phyloP scores from a whole-genome alignment of 1,139 yeast species.

The Geotrichum cucujoidarum region DNA sequence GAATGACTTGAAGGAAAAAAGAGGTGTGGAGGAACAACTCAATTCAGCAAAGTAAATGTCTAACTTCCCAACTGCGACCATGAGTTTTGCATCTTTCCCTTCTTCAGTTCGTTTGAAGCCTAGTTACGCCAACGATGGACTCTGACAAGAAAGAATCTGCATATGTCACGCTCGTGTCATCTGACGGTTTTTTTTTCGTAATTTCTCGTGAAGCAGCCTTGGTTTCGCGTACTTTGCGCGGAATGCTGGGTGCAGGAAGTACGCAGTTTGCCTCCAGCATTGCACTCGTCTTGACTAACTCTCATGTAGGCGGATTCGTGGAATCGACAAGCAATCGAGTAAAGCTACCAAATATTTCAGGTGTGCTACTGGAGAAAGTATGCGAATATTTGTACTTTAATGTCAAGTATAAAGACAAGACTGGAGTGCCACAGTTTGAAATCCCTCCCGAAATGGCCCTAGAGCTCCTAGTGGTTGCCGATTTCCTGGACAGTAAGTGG shows the following conservation, averaged over 20 bases:
- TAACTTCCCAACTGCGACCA: not conserved
- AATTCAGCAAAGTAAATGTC: not conserved
- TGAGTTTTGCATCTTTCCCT: too few relatives aligned
- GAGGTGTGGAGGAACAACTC: too few relatives aligned
- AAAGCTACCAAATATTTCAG: slow-evolving; percentile 57
- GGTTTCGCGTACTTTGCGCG: slow-evolving; percentile 74
- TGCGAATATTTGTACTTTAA: slow-evolving; percentile 83
- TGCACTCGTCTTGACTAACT: not conserved
- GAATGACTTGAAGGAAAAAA: too few relatives aligned
- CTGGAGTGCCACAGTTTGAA: slow-evolving; percentile 74
- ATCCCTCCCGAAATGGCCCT: slow-evolving; percentile 92
- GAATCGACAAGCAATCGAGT: slow-evolving; percentile 50
- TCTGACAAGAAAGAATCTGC: slow-evolving; percentile 22
- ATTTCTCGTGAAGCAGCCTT: slow-evolving; percentile 73
- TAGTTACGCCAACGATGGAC: not conserved
- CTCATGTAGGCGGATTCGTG: slow-evolving; percentile 38
- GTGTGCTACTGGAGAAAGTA: slow-evolving; percentile 68
- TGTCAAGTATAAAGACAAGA: slow-evolving; percentile 58
- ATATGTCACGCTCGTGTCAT: slow-evolving; percentile 66
- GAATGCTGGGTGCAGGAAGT: slow-evolving; percentile 50
- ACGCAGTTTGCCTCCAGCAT: slow-evolving; percentile 18
- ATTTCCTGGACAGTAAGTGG: slow-evolving; percentile 61
- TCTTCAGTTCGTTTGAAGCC: not conserved
- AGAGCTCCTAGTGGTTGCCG: slow-evolving; percentile 88
- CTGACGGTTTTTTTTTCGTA: slow-evolving; percentile 64